Conservation (phyloP, 371 early-diverging fungal genomes). For the Mortierella sp. region DNA sequence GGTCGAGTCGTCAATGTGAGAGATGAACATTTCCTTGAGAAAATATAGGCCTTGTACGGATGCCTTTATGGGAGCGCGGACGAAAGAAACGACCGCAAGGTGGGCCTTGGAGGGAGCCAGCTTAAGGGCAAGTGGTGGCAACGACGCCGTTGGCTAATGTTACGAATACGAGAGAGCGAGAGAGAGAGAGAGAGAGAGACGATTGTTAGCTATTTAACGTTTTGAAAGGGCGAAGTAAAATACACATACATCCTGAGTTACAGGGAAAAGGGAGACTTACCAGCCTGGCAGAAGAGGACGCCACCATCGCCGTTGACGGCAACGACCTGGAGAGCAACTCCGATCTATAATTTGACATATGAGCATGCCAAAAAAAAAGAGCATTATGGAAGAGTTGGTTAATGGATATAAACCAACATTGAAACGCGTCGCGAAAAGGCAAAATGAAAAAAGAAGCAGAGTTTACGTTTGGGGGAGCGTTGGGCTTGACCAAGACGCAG, state of each 20-base stretch:
- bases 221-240: background rate
- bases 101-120: background rate
- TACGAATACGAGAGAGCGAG: no score
- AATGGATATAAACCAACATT: no score
- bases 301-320: slow-evolving; percentile 35
- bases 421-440: background rate
- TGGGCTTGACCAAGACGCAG: slow-evolving; percentile 34
- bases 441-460: background rate
- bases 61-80: background rate
- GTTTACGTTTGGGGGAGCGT: slow-evolving; percentile 31
- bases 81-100: background rate
- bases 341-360: slow-evolving; percentile 1
- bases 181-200: background rate
- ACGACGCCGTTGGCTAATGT: slow-evolving; percentile 28
- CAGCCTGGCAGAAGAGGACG: slow-evolving; percentile 32
- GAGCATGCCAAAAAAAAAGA: background rate
- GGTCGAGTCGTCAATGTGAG: background rate
- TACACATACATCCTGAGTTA: background rate
- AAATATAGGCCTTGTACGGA: background rate
- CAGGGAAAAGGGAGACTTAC: background rate
- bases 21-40: background rate
- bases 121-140: slow-evolving; percentile 25
- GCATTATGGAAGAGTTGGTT: no score
- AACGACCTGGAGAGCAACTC: slow-evolving; percentile 27
- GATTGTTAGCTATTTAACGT: background rate